Evolutionary conservation across 108 stramenopile species (phyloP).

Genomic region (Nitzschia sp.): DNA sequence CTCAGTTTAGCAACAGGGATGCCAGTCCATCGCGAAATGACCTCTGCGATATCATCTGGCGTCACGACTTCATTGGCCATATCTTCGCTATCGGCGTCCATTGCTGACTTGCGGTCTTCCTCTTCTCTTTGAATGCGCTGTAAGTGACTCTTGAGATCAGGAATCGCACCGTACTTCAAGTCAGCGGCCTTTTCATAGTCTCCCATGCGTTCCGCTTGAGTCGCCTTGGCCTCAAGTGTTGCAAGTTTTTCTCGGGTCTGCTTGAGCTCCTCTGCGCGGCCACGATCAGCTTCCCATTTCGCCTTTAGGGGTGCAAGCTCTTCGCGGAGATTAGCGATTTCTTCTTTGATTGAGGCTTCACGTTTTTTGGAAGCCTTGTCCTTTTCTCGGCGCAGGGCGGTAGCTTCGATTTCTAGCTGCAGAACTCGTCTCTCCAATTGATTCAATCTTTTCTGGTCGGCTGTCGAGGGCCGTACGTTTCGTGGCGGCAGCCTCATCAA

Average conservation of each 20-base stretch:
- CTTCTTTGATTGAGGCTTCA: conserved; percentile 57
- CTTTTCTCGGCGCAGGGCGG: conserved; percentile 81
- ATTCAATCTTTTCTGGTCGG: conserved; percentile 89
- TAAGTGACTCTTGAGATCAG: conserved; percentile 81
- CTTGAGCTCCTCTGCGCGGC: conserved; percentile 83
- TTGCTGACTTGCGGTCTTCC: conserved; percentile 60
- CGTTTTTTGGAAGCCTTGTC: conserved; percentile 83
- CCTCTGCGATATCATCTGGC: conserved; percentile 61
- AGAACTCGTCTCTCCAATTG: conserved; percentile 83
- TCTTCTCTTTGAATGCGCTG: conserved; percentile 65
- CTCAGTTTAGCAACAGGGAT: conserved; percentile 79
- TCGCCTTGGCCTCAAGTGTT: conserved; percentile 75
- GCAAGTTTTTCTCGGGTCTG: conserved; percentile 86
- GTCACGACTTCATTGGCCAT: conserved; percentile 71
- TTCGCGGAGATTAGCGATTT: conserved; percentile 71
- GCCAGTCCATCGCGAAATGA: conserved; percentile 68
- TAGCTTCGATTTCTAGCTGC: conserved; percentile 96
- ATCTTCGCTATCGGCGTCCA: conserved; percentile 53
- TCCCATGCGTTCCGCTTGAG: conserved; percentile 87
- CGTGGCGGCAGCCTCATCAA: conserved; percentile 90
- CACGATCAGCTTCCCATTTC: conserved; percentile 84
- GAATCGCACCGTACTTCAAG: conserved; percentile 92
- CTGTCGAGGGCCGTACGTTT: conserved; percentile 91
- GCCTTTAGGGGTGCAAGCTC: conserved; percentile 46
- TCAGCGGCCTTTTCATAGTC: conserved; percentile 93